phyloP scores from a whole-genome alignment of 2,329 filamentous ascomycete genomes.

The Aspergillus hiratsukae region DNA sequence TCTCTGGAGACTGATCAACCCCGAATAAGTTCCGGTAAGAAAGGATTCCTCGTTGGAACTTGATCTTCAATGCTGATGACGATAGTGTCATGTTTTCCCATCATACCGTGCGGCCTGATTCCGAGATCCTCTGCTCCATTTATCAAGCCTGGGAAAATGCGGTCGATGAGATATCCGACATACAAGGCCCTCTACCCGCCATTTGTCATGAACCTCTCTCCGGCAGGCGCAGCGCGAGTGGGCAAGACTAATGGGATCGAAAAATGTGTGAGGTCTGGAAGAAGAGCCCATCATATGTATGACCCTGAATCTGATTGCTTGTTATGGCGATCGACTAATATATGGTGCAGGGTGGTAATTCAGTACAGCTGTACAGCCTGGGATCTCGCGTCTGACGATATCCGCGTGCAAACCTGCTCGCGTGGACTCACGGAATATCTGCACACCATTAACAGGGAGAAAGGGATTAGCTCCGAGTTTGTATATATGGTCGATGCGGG shows the following conservation, averaged over 20 bases:
- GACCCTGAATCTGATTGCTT: slow-evolving; percentile 3
- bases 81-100: slow-evolving; percentile 34
- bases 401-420: slow-evolving; percentile 33
- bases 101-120: slow-evolving; percentile 36
- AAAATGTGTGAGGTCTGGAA: slow-evolving; percentile 38
- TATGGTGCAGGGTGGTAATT: slow-evolving; percentile 34
- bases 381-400: slow-evolving; percentile 32
- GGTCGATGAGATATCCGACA: slow-evolving; percentile 30
- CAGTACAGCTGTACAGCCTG: slow-evolving; percentile 37
- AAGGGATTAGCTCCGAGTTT: slow-evolving; percentile 32
- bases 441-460: slow-evolving; percentile 28
- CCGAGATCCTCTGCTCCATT: slow-evolving; percentile 26
- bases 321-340: not conserved
- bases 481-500: slow-evolving; percentile 37
- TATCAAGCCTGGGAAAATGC: slow-evolving; percentile 34
- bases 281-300: slow-evolving; percentile 29
- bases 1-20: not conserved
- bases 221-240: slow-evolving; percentile 23
- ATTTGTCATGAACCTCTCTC: slow-evolving; percentile 31
- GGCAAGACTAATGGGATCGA: slow-evolving; percentile 34
- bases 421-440: slow-evolving; percentile 24
- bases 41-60: not conserved
- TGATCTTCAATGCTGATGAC: not conserved
- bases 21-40: slow-evolving; percentile 36
- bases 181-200: slow-evolving; percentile 37